Conservation (phyloP, 225 moss, liverwort and hornwort genomes). For the Polytrichum commune region DNA sequence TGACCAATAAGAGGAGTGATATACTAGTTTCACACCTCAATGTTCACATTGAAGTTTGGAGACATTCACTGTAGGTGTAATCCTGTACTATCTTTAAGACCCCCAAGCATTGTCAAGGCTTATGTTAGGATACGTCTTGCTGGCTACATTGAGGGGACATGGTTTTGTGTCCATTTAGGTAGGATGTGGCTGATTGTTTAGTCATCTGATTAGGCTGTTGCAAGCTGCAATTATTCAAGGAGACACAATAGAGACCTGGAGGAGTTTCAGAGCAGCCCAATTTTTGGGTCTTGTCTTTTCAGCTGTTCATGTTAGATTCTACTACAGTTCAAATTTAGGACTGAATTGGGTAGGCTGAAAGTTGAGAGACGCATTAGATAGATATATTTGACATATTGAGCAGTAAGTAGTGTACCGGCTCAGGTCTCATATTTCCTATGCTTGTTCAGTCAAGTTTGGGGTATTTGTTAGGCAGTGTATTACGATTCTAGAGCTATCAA, state of each 20-base stretch:
- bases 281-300: neutral
- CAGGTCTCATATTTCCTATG: neutral
- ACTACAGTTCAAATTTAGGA: conserved; percentile 1
- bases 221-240: no score
- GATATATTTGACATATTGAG: conserved; percentile 14
- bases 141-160: no score
- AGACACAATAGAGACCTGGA: neutral
- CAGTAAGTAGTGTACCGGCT: conserved; percentile 15
- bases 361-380: conserved; percentile 7
- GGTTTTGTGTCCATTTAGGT: no score
- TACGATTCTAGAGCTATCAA: no score
- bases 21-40: conserved; percentile 2
- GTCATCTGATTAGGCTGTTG: no score
- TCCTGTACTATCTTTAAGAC: conserved; percentile 29
- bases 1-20: conserved; percentile 18
- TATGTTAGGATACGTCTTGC: no score
- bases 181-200: conserved; percentile 6
- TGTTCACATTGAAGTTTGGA: conserved; percentile 8
- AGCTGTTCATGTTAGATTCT: conserved; percentile 5
- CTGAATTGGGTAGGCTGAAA: conserved; percentile 3
- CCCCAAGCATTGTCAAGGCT: neutral
- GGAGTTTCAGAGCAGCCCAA: neutral
- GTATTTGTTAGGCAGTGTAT: no score
- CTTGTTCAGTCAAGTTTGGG: no score
- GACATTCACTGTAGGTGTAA: conserved; percentile 1